Evolutionary conservation across 1,284 basidiomycete genomes (phyloP).

Genomic region (Xerocomus cyaneibrunnescens): DNA sequence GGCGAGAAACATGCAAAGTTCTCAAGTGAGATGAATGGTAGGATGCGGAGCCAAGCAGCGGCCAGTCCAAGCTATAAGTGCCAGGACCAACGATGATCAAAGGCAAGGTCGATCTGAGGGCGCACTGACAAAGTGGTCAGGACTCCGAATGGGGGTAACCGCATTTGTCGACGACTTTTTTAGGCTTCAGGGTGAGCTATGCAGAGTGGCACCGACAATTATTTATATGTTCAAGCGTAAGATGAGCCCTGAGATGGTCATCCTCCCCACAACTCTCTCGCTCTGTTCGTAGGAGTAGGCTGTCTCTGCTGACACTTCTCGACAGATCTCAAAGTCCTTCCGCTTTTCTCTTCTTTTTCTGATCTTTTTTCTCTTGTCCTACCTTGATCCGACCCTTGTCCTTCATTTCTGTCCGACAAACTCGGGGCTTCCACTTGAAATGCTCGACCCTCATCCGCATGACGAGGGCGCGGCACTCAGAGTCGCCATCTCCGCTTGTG

Average conservation of each 20-base stretch:
- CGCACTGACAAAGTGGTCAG: background rate
- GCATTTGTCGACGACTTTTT: background rate
- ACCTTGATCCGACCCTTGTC: background rate
- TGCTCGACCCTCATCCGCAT: background rate
- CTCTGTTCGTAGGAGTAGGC: background rate
- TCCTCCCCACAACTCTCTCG: background rate
- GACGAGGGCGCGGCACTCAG: background rate
- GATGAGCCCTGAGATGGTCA: background rate
- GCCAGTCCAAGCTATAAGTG: too few relatives aligned
- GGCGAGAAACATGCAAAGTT: too few relatives aligned
- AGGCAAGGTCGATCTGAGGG: background rate
- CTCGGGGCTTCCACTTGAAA: background rate
- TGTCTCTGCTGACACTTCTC: background rate
- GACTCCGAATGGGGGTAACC: background rate
- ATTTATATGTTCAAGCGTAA: background rate
- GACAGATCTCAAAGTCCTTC: background rate
- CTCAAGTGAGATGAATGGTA: too few relatives aligned
- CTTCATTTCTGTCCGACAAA: background rate
- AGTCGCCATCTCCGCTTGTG: conserved; percentile 14
- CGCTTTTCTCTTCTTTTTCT: background rate
- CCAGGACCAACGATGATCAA: conserved; percentile 1
- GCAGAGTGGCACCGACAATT: conserved; percentile 2
- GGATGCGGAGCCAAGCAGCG: background rate
- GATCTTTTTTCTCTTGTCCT: background rate
- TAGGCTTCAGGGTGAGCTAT: background rate